Evolutionary conservation across 805 yeast species (phyloP).

Genomic region (Wickerhamiella nectarea): DNA sequence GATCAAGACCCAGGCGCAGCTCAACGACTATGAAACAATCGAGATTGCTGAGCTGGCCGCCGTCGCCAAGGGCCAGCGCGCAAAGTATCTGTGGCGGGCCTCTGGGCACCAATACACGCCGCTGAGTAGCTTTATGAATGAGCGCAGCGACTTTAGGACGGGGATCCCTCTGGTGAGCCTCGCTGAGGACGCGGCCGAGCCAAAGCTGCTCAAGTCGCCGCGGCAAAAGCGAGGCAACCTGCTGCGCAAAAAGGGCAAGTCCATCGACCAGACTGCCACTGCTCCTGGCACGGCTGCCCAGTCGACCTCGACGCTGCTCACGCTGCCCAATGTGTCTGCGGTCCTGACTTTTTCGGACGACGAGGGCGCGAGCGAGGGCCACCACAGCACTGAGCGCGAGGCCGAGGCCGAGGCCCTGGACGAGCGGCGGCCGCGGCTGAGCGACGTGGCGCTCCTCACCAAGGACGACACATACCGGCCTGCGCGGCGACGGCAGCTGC

Average conservation of each 20-base stretch:
- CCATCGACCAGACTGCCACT: neutral
- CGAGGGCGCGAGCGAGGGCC: neutral
- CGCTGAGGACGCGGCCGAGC: slow-evolving; percentile 4
- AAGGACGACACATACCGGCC: slow-evolving; percentile 3
- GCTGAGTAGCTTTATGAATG: neutral
- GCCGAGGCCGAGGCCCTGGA: neutral
- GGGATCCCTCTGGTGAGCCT: slow-evolving; percentile 10
- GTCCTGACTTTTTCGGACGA: neutral
- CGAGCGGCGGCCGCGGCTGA: neutral
- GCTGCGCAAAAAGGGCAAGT: slow-evolving; percentile 1
- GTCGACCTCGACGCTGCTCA: neutral
- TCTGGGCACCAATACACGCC: slow-evolving; percentile 13
- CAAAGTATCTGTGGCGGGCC: slow-evolving; percentile 19
- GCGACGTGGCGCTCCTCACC: neutral
- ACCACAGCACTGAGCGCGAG: neutral
- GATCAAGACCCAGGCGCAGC: slow-evolving; percentile 13
- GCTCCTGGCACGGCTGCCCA: neutral
- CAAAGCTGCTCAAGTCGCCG: slow-evolving; percentile 3
- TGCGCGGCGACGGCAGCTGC: slow-evolving; percentile 1
- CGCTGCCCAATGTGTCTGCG: neutral
- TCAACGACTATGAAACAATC: slow-evolving; percentile 19
- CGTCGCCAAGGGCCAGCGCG: slow-evolving; percentile 18
- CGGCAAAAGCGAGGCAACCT: slow-evolving; percentile 2
- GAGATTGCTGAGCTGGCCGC: slow-evolving; percentile 15
- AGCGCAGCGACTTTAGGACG: slow-evolving; percentile 1